Percentiles rank a stretch among this genome's conserved stretches.
Evolutionary conservation across 352 stramenopile species (phyloP).

Genomic region (Salisapilia sapeloensis): DNA sequence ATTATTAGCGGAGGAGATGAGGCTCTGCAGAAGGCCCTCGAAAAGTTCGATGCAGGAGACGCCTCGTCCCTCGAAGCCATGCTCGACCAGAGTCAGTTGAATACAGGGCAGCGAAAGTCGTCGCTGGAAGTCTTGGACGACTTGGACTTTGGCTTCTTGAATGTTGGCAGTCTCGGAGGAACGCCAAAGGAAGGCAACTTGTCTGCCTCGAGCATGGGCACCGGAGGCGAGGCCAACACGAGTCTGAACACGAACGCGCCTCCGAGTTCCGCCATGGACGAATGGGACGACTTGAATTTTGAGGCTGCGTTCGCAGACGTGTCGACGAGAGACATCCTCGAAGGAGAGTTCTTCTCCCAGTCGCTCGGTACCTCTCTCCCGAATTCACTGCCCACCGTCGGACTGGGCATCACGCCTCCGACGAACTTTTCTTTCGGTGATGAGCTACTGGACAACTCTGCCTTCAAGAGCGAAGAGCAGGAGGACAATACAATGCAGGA

Average conservation of each 20-base stretch:
- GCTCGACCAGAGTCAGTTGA: constrained; percentile 65
- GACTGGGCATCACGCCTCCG: constrained; percentile 65
- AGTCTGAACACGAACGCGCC: too few relatives aligned
- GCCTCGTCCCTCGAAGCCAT: constrained; percentile 70
- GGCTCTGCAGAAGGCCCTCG: constrained; percentile 74
- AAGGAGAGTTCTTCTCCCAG: constrained; percentile 66
- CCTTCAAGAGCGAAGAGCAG: constrained; percentile 19
- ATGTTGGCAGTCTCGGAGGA: constrained; percentile 67
- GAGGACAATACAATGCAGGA: constrained; percentile 13
- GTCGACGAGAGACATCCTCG: constrained; percentile 56
- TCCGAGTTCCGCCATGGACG: constrained; percentile 31
- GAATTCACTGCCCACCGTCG: constrained; percentile 78
- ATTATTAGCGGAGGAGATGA: constrained; percentile 87
- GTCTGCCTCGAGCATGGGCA: too few relatives aligned
- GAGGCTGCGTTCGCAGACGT: constrained; percentile 66
- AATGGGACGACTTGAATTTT: constrained; percentile 79
- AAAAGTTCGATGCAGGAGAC: constrained; percentile 81
- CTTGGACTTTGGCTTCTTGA: constrained; percentile 75
- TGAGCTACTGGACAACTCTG: constrained; percentile 58
- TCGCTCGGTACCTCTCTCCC: constrained; percentile 70
- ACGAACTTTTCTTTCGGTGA: constrained; percentile 73
- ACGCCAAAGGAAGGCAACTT: constrained; percentile 80
- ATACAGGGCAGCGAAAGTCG: constrained; percentile 70
- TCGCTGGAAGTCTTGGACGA: constrained; percentile 77
- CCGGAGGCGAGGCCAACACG: too few relatives aligned